Evolutionary conservation across 2,329 filamentous ascomycete genomes (phyloP), one percentile per base, ranked within the genome.

Genomic region (Cladorrhinum sp.): DNA sequence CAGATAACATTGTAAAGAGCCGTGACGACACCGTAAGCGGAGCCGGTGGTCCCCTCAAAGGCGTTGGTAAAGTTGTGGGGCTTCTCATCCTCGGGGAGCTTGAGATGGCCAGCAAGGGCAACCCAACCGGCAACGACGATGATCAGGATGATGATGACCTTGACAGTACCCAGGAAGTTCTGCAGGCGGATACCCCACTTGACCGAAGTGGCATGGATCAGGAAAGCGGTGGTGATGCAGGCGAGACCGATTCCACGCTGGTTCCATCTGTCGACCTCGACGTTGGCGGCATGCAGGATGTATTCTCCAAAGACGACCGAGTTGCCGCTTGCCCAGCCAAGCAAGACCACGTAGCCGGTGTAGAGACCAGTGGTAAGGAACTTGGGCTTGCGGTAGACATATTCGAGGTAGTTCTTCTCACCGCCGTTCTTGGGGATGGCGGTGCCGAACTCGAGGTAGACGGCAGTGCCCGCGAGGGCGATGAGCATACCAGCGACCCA

Each of bases 1-100:
- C 86, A 90, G 67, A 90, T 86, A 63, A 90, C 86, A 66, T 89
- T 90, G 77, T 88, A 89, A 0, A 90, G 75, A 0, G 87, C 86
- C 1, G 84, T 89, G n/a, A 88, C 85, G 32, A 88, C 79, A 52
- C 85, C 85, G 64, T 90, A 90, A 1, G 85, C 81, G 65, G 81
- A 86, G 7, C 84, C 83, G 0, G 84, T 87, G 4, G 87, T 89
- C 8, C 87, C 87, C 51, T 81, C 79, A 64, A 90, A 90, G 9
- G 85, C 82, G 61, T 86, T 79, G 64, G 74, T 72, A 68, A 90
- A 88, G 76, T 86, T 89, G 69, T 85, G 73, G 5, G 84, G 84
- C 68, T 85, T 83, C 36, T 78, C 69, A 53, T 83, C 80, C 38
- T 66, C 64, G 49, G 65, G 64, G 48, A 88, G 78, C 67, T 83